A percentile compares a stretch with the other conserved stretches of the same genome.
Evolutionary conservation across 2,329 filamentous ascomycete species (phyloP).

Genomic region (Davidsoniella eucalypti): DNA sequence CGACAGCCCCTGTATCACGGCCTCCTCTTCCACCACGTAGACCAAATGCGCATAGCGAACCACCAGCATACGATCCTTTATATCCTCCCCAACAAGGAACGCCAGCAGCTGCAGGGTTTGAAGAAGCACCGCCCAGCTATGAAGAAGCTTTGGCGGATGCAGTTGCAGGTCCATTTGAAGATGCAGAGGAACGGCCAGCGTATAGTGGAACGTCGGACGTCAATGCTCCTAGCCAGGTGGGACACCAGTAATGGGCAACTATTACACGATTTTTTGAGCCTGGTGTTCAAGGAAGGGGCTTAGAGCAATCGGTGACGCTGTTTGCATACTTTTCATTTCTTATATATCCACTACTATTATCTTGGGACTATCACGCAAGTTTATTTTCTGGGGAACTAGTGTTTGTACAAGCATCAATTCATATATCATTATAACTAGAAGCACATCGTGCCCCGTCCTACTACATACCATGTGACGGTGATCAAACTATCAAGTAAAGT

Average conservation of each 20-base stretch:
- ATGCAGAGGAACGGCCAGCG: slow-evolving; percentile 39
- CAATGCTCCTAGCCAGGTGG: slow-evolving; percentile 23
- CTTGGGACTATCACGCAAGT: no score
- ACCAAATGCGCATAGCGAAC: slow-evolving; percentile 13
- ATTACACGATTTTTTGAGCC: no score
- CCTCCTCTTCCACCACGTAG: slow-evolving; percentile 15
- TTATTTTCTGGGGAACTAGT: not conserved
- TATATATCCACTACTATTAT: no score
- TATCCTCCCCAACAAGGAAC: slow-evolving; percentile 42
- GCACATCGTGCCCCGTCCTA: no score
- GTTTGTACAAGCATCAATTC: no score
- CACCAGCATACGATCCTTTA: slow-evolving; percentile 29
- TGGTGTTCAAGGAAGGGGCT: no score
- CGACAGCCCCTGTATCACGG: not conserved
- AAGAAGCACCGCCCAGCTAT: slow-evolving; percentile 86
- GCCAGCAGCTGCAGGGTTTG: slow-evolving; percentile 29
- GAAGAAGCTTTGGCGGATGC: slow-evolving; percentile 79
- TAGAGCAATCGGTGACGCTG: no score
- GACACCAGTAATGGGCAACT: not conserved
- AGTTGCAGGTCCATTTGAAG: slow-evolving; percentile 53
- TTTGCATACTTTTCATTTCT: no score
- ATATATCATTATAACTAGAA: no score
- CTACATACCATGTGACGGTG: no score
- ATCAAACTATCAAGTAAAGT: no score
- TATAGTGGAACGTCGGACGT: slow-evolving; percentile 47